Conservation (phyloP, 164 flowering plant species). For the Cinnamomum chago region DNA sequence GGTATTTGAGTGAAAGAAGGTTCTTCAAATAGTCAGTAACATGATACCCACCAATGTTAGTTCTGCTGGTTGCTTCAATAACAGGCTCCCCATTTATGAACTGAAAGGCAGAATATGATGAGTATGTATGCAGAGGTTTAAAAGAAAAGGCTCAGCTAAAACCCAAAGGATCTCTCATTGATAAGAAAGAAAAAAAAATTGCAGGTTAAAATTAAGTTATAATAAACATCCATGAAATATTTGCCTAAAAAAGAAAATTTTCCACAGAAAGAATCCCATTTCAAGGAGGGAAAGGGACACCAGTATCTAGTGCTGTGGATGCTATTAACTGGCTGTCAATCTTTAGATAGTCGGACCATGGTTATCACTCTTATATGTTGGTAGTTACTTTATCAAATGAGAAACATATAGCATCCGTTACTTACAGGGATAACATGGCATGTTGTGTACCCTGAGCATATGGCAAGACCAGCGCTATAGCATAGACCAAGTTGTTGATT, state of each 20-base stretch:
- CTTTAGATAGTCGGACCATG: neutral
- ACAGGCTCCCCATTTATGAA: conserved; percentile 86
- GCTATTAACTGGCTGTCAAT: neutral
- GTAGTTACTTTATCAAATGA: too few species aligned
- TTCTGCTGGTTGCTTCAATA: conserved; percentile 73
- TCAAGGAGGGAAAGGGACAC: neutral
- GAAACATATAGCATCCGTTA: neutral
- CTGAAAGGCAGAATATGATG: conserved; percentile 30
- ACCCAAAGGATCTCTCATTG: neutral
- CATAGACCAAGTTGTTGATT: conserved; percentile 81
- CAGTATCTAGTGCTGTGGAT: neutral
- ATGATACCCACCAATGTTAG: conserved; percentile 95
- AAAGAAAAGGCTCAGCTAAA: neutral
- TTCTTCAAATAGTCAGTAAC: conserved; percentile 91
- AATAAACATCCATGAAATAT: neutral
- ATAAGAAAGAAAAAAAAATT: neutral
- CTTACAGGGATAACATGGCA: conserved; percentile 88
- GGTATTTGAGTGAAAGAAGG: conserved; percentile 90
- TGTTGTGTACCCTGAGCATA: conserved; percentile 75
- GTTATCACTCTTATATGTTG: too few species aligned
- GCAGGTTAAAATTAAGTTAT: neutral
- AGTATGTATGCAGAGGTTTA: neutral
- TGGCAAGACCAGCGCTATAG: conserved; percentile 75
- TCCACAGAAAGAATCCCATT: neutral
- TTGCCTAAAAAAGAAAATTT: neutral